Conservation (phyloP, 345 rosid genomes). For the Ricinus communis region DNA sequence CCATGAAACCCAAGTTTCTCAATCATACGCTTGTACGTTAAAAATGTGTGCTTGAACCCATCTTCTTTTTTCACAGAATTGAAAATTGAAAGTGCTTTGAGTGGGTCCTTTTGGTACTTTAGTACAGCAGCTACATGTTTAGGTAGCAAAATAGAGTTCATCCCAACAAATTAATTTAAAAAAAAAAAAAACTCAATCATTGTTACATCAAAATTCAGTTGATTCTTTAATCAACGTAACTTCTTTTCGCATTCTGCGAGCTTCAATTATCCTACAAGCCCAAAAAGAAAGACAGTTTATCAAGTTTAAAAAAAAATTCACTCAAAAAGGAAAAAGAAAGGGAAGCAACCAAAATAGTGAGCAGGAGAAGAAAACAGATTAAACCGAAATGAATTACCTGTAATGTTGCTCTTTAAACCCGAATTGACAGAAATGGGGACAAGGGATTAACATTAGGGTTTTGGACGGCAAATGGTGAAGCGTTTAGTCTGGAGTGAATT, state of each 20-base stretch:
- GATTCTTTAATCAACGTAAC: neutral
- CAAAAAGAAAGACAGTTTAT: conserved; percentile 2
- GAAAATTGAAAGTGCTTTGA: conserved; percentile 74
- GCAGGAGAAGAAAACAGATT: too few relatives aligned
- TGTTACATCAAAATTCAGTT: conserved; percentile 13
- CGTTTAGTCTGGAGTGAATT: neutral
- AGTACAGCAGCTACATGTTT: conserved; percentile 78
- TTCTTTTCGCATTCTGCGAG: conserved; percentile 6
- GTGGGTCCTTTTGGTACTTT: conserved; percentile 65
- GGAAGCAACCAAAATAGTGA: too few relatives aligned
- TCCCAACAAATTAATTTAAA: conserved; percentile 25
- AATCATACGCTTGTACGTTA: conserved; percentile 65
- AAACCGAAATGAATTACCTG: neutral
- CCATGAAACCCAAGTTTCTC: conserved; percentile 80
- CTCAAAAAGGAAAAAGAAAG: too few relatives aligned
- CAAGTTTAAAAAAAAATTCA: too few relatives aligned
- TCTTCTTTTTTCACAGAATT: conserved; percentile 63
- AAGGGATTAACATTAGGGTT: neutral
- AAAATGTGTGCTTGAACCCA: conserved; percentile 66
- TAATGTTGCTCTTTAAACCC: too few relatives aligned
- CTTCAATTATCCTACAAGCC: conserved; percentile 22
- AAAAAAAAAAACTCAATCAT: conserved; percentile 11
- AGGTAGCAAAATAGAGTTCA: conserved; percentile 65
- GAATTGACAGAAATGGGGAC: too few relatives aligned
- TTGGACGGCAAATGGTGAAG: neutral